Conservation (phyloP, 345 rosid genomes). For the Aegle marmelos region DNA sequence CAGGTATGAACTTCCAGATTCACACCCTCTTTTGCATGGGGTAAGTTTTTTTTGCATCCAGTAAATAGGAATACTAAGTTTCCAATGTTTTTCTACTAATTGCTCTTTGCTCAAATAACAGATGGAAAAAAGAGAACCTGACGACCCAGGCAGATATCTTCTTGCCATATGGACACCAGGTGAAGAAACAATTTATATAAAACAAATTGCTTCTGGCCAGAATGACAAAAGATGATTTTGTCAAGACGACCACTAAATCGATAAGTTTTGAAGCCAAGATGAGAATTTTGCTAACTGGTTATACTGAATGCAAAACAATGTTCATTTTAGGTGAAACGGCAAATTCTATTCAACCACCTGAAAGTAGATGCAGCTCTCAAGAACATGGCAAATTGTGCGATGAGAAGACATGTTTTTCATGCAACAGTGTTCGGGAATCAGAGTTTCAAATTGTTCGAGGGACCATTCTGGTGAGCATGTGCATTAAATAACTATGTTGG, state of each 20-base stretch:
- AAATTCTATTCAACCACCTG: conserved; percentile 61
- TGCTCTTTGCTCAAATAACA: conserved; percentile 29
- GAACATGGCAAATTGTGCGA: conserved; percentile 47
- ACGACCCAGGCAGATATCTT: conserved; percentile 81
- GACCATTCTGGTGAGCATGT: conserved; percentile 68
- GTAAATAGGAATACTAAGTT: conserved; percentile 3
- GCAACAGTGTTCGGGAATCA: conserved; percentile 69
- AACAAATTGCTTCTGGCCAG: neutral
- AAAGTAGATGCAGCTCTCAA: conserved; percentile 51
- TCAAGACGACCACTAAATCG: neutral
- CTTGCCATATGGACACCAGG: conserved; percentile 99
- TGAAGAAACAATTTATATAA: conserved; percentile 18
- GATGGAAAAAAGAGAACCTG: conserved; percentile 78
- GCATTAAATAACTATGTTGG: conserved; percentile 4
- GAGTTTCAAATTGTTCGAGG: conserved; percentile 79
- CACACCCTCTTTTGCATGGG: conserved; percentile 72
- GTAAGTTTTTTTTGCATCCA: conserved; percentile 43
- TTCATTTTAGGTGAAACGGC: conserved; percentile 73
- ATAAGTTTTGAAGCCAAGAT: neutral
- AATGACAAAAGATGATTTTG: neutral
- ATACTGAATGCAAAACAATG: conserved; percentile 8
- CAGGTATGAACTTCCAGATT: conserved; percentile 91
- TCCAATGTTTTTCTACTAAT: conserved; percentile 10
- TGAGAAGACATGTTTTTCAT: conserved; percentile 67
- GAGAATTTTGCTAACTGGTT: conserved; percentile 11